Evolutionary conservation across 2,329 filamentous ascomycete genomes (phyloP).

Genomic region (Fusarium staphyleae): DNA sequence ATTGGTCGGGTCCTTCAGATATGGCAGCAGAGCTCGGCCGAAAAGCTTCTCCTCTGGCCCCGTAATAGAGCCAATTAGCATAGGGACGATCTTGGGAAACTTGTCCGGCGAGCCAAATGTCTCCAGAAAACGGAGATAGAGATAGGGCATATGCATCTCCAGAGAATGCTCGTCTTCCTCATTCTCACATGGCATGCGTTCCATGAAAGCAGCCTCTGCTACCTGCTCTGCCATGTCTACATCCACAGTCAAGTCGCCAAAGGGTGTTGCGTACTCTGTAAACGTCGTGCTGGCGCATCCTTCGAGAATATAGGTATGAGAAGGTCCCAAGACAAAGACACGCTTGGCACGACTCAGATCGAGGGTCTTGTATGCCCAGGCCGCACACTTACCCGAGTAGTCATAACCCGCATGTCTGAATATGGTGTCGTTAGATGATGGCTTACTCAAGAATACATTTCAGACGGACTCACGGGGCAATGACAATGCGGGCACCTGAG

Average conservation of each 20-base stretch:
- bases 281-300: slow-evolving; percentile 80
- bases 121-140: slow-evolving; percentile 75
- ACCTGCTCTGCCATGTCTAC: slow-evolving; percentile 59
- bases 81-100: slow-evolving; percentile 81
- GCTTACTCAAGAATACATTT: rapidly evolving
- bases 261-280: slow-evolving; percentile 73
- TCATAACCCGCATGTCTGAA: slow-evolving; percentile 88
- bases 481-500: slow-evolving; percentile 79
- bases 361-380: slow-evolving; percentile 91
- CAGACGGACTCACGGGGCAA: slow-evolving; percentile 78
- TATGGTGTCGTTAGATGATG: neutral
- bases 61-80: slow-evolving; percentile 93
- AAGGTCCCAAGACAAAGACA: slow-evolving; percentile 91
- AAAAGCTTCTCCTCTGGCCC: slow-evolving; percentile 75
- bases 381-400: slow-evolving; percentile 90
- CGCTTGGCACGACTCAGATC: slow-evolving; percentile 84
- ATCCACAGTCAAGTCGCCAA: slow-evolving; percentile 75
- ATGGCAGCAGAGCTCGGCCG: slow-evolving; percentile 76
- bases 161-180: slow-evolving; percentile 91
- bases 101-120: slow-evolving; percentile 57
- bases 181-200: slow-evolving; percentile 66
- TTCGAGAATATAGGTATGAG: slow-evolving; percentile 82
- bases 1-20: slow-evolving; percentile 76
- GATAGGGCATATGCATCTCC: slow-evolving; percentile 95
- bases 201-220: slow-evolving; percentile 45